phyloP scores from a whole-genome alignment of 2,329 filamentous ascomycete genomes.

The Penicillium nordicum region DNA sequence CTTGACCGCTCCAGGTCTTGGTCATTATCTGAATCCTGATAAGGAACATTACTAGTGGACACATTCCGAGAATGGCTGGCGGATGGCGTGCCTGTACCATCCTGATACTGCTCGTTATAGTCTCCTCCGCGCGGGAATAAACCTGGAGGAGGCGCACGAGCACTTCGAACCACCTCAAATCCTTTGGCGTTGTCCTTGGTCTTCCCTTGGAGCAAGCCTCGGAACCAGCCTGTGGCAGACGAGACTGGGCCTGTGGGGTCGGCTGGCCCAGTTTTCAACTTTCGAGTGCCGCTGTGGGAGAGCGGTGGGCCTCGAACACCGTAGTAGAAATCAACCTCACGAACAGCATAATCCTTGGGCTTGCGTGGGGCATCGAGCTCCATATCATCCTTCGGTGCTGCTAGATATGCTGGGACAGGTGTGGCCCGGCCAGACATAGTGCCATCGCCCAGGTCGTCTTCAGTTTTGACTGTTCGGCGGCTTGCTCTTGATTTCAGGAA shows the following conservation, averaged over 20 bases:
- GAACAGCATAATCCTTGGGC: conserved; percentile 80
- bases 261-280: conserved; percentile 86
- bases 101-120: conserved; percentile 63
- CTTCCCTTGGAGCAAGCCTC: conserved; percentile 73
- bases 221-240: conserved; percentile 86
- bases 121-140: conserved; percentile 54
- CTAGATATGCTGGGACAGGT: conserved; percentile 54
- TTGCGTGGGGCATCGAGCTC: conserved; percentile 48
- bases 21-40: conserved; percentile 29
- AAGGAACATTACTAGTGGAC: conserved; percentile 24
- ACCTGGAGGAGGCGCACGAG: conserved; percentile 77
- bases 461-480: conserved; percentile 30
- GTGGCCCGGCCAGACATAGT: conserved; percentile 47
- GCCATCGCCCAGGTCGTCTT: conserved; percentile 37
- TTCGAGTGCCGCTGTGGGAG: conserved; percentile 75
- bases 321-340: conserved; percentile 97
- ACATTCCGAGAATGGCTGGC: conserved; percentile 24
- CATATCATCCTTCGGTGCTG: conserved; percentile 53
- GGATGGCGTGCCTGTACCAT: conserved; percentile 43
- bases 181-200: conserved; percentile 94
- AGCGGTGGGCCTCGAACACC: conserved; percentile 84
- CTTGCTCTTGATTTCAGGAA: conserved; percentile 38
- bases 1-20: conserved; percentile 11
- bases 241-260: conserved; percentile 90
- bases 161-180: conserved; percentile 91